Conservation (phyloP, 805 yeast genomes). For the Barnettozyma populi region DNA sequence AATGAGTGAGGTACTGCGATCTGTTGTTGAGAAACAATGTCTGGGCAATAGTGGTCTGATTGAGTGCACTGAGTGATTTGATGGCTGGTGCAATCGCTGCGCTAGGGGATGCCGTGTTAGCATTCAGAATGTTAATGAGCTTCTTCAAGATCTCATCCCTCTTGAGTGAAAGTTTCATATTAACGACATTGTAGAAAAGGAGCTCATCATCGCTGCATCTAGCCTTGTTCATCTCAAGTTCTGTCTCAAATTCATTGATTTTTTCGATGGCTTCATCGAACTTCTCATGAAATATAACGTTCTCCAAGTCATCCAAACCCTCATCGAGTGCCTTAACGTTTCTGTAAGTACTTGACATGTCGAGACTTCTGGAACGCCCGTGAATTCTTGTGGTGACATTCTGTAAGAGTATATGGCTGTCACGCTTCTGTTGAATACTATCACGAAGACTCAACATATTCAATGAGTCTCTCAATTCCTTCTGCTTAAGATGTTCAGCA, state of each 20-base stretch:
- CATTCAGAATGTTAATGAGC: constrained; percentile 29
- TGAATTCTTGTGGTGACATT: constrained; percentile 59
- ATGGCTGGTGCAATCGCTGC: constrained; percentile 24
- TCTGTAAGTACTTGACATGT: constrained; percentile 36
- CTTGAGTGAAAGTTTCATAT: constrained; percentile 28
- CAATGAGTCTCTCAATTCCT: constrained; percentile 40
- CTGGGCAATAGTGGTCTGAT: constrained; percentile 43
- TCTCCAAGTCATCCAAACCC: constrained; percentile 62
- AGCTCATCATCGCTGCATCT: constrained; percentile 26
- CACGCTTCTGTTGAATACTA: constrained; percentile 20
- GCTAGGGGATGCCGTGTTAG: constrained; percentile 19
- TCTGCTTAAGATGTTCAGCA: constrained; percentile 40
- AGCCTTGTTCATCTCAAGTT: constrained; percentile 13
- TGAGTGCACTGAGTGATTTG: constrained; percentile 33
- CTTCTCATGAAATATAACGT: constrained; percentile 55
- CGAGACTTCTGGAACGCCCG: constrained; percentile 49
- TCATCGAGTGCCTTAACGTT: constrained; percentile 53
- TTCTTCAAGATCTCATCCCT: constrained; percentile 28
- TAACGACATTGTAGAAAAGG: constrained; percentile 28
- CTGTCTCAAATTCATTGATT: constrained; percentile 29
- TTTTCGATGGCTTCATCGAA: constrained; percentile 39
- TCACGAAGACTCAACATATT: constrained; percentile 32
- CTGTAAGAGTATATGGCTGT: constrained; percentile 38
- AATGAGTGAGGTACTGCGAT: constrained; percentile 38
- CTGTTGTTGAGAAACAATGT: constrained; percentile 44